Conservation (phyloP, 75 land plant species). For the Larix kaempferi region DNA sequence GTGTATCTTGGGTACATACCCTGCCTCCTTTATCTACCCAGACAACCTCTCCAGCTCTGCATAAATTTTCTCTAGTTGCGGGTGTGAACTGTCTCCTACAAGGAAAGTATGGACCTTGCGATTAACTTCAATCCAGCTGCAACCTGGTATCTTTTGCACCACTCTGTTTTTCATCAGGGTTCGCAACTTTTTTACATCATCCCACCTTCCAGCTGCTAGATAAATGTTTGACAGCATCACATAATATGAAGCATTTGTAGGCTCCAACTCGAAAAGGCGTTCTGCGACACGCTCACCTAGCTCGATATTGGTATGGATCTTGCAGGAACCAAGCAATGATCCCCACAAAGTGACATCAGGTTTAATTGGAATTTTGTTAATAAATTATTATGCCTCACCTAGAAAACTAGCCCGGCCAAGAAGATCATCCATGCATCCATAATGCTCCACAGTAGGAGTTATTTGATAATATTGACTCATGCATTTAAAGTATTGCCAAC, state of each 20-base stretch:
- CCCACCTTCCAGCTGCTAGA: too few species aligned
- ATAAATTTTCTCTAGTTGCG: slow-evolving; percentile 13
- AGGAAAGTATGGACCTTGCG: background rate
- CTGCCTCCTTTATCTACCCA: slow-evolving; percentile 15
- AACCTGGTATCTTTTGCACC: too few species aligned
- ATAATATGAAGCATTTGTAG: slow-evolving; percentile 36
- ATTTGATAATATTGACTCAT: slow-evolving; percentile 27
- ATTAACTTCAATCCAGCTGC: too few species aligned
- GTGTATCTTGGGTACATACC: background rate
- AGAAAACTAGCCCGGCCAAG: slow-evolving; percentile 42
- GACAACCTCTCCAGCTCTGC: slow-evolving; percentile 15
- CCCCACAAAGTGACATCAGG: slow-evolving; percentile 50
- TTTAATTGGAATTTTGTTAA: slow-evolving; percentile 40
- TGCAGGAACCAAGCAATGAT: slow-evolving; percentile 55
- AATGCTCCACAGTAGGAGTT: slow-evolving; percentile 34
- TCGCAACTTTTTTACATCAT: too few species aligned
- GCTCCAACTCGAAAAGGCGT: slow-evolving; percentile 41
- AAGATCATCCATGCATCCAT: slow-evolving; percentile 53
- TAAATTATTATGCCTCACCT: slow-evolving; percentile 33
- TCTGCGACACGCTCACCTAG: slow-evolving; percentile 44
- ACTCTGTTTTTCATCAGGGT: too few species aligned
- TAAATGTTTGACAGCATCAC: too few species aligned
- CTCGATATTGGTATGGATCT: slow-evolving; percentile 35
- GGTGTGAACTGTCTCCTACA: slow-evolving; percentile 40
- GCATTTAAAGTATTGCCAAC: slow-evolving; percentile 30